Percentiles rank a stretch among this genome's conserved stretches.
phyloP scores from a whole-genome alignment of 768 basidiomycete genomes.

The Suillus bovinus region DNA sequence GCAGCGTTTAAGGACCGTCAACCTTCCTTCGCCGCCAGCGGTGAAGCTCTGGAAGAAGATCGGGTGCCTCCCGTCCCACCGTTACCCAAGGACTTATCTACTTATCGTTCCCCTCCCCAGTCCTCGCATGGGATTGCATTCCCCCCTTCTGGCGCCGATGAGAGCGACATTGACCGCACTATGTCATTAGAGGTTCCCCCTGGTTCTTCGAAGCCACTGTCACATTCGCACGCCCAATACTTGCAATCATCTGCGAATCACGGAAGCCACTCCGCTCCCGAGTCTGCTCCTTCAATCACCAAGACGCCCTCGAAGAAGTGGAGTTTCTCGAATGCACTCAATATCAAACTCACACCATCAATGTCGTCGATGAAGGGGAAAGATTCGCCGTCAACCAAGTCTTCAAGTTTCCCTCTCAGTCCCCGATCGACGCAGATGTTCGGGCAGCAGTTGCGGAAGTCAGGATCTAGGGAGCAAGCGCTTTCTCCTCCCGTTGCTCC shows the following conservation, averaged over 20 bases:
- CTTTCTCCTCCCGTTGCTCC: conserved; percentile 42
- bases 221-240: conserved; percentile 33
- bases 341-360: conserved; percentile 70
- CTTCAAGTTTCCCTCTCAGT: conserved; percentile 60
- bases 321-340: conserved; percentile 89
- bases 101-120: conserved; percentile 67
- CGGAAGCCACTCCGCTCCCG: conserved; percentile 40
- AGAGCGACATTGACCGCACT: conserved; percentile 47
- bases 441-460: conserved; percentile 67
- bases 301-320: conserved; percentile 95
- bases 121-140: conserved; percentile 56
- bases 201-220: conserved; percentile 23
- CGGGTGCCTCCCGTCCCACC: conserved; percentile 93
- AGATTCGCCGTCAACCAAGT: conserved; percentile 40
- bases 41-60: conserved; percentile 60
- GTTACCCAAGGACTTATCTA: conserved; percentile 86
- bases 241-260: conserved; percentile 40
- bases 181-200: conserved; percentile 54
- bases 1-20: conserved; percentile 66
- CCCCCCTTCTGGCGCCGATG: conserved; percentile 47
- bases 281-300: conserved; percentile 46
- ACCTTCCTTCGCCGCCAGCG: conserved; percentile 56
- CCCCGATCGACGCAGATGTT: conserved; percentile 64
- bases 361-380: conserved; percentile 52
- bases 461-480: conserved; percentile 64